Percentiles rank a stretch among this genome's conserved stretches.
These are phyloP conservation scores for Triticum monococcum DNA, from an alignment of 176 grass and related monocot genomes.

Conservation along the genomic window DNA sequence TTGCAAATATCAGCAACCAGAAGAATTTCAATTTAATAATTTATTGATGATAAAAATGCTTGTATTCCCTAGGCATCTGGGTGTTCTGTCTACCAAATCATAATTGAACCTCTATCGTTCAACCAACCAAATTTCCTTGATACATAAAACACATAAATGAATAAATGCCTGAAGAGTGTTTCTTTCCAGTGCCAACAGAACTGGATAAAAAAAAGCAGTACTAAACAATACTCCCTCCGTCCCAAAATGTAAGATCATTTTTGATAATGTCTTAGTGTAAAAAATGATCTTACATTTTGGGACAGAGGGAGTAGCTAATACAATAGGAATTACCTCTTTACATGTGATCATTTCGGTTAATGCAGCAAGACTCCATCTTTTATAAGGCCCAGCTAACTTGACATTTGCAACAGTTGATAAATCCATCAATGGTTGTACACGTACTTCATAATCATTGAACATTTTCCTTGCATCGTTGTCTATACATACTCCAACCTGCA, in stretches of 20 bases:
- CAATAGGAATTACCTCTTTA: constrained; percentile 58
- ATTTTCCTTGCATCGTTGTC: constrained; percentile 80
- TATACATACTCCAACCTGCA: constrained; percentile 90
- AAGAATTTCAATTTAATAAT: not conserved
- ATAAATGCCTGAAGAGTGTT: constrained; percentile 1
- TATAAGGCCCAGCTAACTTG: constrained; percentile 54
- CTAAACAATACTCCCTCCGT: not conserved
- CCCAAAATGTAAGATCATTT: too few species aligned
- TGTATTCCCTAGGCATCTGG: not conserved
- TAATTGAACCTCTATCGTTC: not conserved
- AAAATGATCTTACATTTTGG: too few species aligned
- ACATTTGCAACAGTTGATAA: constrained; percentile 76
- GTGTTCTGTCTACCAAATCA: not conserved
- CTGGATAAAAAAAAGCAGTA: not conserved
- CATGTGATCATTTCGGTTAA: constrained; percentile 84
- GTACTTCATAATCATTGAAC: constrained; percentile 67
- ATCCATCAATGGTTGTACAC: constrained; percentile 73
- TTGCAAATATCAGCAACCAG: not conserved
- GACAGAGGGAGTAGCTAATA: not conserved
- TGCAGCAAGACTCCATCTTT: constrained; percentile 78
- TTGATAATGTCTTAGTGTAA: too few species aligned
- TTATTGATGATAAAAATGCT: not conserved
- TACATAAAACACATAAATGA: constrained; percentile 19
- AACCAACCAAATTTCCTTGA: not conserved
- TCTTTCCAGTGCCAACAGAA: not conserved